Percentiles rank a stretch among this genome's conserved stretches.
phyloP scores from a whole-genome alignment of 2,329 filamentous ascomycete genomes.

The Clathrospora elynae region DNA sequence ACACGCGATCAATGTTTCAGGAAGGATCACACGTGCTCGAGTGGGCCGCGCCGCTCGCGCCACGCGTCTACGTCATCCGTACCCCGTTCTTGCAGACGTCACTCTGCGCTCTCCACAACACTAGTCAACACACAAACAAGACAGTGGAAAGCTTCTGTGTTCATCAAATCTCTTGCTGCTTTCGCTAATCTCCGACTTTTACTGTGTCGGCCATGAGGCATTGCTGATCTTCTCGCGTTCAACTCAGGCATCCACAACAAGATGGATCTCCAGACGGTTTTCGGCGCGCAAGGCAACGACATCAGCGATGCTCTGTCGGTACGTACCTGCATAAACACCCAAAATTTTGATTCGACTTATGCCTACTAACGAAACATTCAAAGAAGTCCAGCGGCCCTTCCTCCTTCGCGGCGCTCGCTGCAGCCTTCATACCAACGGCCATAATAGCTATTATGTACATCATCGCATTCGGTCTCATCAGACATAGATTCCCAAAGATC shows the following conservation, averaged over 20 bases:
- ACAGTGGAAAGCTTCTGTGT: constrained; percentile 3
- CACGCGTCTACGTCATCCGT: constrained; percentile 23
- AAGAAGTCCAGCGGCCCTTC: constrained; percentile 38
- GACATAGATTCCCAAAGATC: constrained; percentile 51
- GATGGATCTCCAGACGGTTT: constrained; percentile 27
- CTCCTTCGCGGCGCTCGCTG: constrained; percentile 41
- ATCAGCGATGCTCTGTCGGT: constrained; percentile 24
- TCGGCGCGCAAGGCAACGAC: constrained; percentile 18
- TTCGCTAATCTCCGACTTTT: not conserved
- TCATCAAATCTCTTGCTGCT: constrained; percentile 1
- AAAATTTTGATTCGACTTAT: not conserved
- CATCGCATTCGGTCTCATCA: constrained; percentile 48
- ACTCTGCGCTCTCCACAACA: constrained; percentile 5
- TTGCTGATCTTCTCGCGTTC: constrained; percentile 3
- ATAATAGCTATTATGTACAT: constrained; percentile 39
- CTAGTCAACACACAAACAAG: constrained; percentile 6
- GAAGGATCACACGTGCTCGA: constrained; percentile 11
- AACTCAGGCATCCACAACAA: constrained; percentile 2
- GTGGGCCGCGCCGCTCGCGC: constrained; percentile 8
- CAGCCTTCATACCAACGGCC: constrained; percentile 45
- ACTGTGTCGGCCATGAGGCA: constrained; percentile 5
- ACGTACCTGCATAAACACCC: constrained; percentile 9
- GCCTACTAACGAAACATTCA: constrained; percentile 12
- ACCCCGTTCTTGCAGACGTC: constrained; percentile 8
- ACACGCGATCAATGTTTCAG: constrained; percentile 2